Percentiles rank a stretch among this genome's conserved stretches.
Evolutionary conservation across 768 basidiomycete species (phyloP).

Genomic region (Tylopilus rubrobrunneus): DNA sequence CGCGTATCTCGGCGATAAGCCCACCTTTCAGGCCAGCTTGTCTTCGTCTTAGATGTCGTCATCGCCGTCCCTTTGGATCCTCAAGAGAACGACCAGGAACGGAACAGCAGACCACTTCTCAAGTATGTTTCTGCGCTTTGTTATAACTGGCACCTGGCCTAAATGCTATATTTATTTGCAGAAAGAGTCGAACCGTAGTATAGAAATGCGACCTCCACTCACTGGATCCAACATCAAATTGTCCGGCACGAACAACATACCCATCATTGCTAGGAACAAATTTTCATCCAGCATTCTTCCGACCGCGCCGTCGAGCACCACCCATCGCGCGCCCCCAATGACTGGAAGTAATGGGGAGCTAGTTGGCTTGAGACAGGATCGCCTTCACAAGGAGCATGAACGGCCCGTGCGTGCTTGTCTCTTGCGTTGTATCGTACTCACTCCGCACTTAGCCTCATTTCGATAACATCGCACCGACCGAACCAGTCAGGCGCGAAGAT

Average conservation of each 20-base stretch:
- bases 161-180: not conserved
- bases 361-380: slow-evolving; percentile 15
- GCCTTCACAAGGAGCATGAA: slow-evolving; percentile 19
- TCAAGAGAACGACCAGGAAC: slow-evolving; percentile 15
- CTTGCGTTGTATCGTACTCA: slow-evolving; percentile 4
- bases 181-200: slow-evolving; percentile 18
- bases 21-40: too few relatives aligned
- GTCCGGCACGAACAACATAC: slow-evolving; percentile 32
- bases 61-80: slow-evolving; percentile 15
- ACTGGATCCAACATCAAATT: slow-evolving; percentile 22
- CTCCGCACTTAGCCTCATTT: slow-evolving; percentile 11
- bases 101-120: slow-evolving; percentile 18
- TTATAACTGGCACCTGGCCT: not conserved
- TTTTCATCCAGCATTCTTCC: slow-evolving; percentile 10
- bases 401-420: slow-evolving; percentile 17
- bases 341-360: slow-evolving; percentile 21
- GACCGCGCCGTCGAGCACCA: not conserved
- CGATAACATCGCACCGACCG: slow-evolving; percentile 5
- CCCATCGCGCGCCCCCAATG: not conserved
- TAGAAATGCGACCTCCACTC: slow-evolving; percentile 12
- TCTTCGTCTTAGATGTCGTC: too few relatives aligned
- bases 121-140: slow-evolving; percentile 10
- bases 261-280: slow-evolving; percentile 28
- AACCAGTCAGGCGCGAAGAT: slow-evolving; percentile 12
- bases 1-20: too few relatives aligned